Evolutionary conservation across 106 monocot genomes (phyloP), one percentile per base, ranked within the genome.

Genomic region (Vanilla planifolia): DNA sequence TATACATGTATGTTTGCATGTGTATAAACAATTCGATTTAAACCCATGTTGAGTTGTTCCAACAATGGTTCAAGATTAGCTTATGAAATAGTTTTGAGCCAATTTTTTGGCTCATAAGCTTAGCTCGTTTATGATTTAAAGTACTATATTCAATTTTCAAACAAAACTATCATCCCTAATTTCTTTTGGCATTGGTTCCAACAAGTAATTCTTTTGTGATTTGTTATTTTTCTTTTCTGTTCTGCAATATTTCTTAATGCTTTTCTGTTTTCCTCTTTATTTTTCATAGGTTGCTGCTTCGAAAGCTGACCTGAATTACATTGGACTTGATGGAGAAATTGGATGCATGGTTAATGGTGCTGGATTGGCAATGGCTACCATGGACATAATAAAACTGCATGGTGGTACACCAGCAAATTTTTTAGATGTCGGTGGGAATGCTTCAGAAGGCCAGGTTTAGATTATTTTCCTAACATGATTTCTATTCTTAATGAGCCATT

Each of bases 271-370:
- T 2, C 30, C 62, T 46, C 46, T 14, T 50, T 22, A 48, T 72
- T 9, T 27, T 65, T 23, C 51, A 7, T 55, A 92, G 91, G 96
- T 96, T 61, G 77, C 79, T 77, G 96, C 91, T 67, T 77, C 80
- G 21, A 75, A 88, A 71, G 88, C 83, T 35, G 80, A 88, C 64
- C 64, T 83, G 35, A 88, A 83, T 59, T 88, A 83, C 60, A 80
- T 83, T 66, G 79, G 80, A 26, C 43, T 96, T 35, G 96, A 96
- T 68, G 96, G 96, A 68, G 96, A 91, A 74, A 96, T 96, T 64
- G 96, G 96, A 41, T 91, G 96, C 77, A 96, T 91, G 96, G 96
- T 96, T 9, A 96, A 96, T 75, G 96, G 96, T 71, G 96, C 96
- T 22, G 96, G 96, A 25, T 55, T 96, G 66, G 96, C 96, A 14